A percentile compares a stretch with the other conserved stretches of the same genome.
phyloP scores from a whole-genome alignment of 371 early-diverging fungal species.

The Rhizopus stolonifer region DNA sequence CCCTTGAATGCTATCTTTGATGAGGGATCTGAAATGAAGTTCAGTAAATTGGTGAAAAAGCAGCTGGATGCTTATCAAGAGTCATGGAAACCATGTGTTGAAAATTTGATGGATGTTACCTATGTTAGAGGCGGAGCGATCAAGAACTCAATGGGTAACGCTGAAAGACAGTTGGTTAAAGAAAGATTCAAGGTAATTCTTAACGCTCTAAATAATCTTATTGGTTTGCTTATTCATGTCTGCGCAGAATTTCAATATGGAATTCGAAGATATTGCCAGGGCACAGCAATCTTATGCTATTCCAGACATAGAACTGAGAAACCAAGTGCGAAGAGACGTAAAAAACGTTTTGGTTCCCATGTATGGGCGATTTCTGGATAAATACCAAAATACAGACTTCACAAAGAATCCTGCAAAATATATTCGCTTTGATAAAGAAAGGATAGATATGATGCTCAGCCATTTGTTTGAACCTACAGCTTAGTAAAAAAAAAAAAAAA shows the following conservation, averaged over 20 bases:
- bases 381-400: slow-evolving; percentile 67
- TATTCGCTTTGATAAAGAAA: slow-evolving; percentile 73
- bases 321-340: slow-evolving; percentile 71
- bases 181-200: slow-evolving; percentile 71
- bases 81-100: slow-evolving; percentile 75
- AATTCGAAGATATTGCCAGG: slow-evolving; percentile 76
- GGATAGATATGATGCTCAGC: slow-evolving; percentile 64
- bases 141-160: slow-evolving; percentile 62
- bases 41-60: slow-evolving; percentile 63
- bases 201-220: neutral
- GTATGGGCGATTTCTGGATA: slow-evolving; percentile 75
- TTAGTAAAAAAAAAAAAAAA: slow-evolving; percentile 15
- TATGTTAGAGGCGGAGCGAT: slow-evolving; percentile 68
- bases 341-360: slow-evolving; percentile 75
- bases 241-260: slow-evolving; percentile 70
- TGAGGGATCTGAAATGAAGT: slow-evolving; percentile 51
- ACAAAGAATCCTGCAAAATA: slow-evolving; percentile 82
- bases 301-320: slow-evolving; percentile 78
- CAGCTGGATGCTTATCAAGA: slow-evolving; percentile 66
- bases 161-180: slow-evolving; percentile 72
- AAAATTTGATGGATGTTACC: slow-evolving; percentile 72
- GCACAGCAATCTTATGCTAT: slow-evolving; percentile 77
- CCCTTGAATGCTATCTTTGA: slow-evolving; percentile 57
- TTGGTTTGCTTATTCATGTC: slow-evolving; percentile 6
- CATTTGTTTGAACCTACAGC: slow-evolving; percentile 68